Conservation (phyloP, 305 asterid species). For the Stenogyne calaminthoides region DNA sequence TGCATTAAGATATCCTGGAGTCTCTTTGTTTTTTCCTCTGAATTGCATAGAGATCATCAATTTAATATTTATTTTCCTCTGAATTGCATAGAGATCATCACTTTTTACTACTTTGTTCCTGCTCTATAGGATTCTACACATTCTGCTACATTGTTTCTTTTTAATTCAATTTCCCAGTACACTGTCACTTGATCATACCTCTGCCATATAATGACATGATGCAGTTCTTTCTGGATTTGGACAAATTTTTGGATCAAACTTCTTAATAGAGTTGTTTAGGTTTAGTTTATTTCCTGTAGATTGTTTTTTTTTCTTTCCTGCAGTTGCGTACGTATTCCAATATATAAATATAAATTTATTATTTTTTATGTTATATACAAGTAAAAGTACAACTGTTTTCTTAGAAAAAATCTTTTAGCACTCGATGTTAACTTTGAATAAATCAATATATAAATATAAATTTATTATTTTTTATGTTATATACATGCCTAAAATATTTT, state of each 20-base stretch:
- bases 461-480: no score
- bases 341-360: no score
- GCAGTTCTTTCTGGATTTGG: conserved; percentile 13
- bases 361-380: no score
- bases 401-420: no score
- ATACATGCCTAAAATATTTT: no score
- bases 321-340: no score
- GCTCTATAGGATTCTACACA: neutral
- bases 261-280: neutral
- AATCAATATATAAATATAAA: no score
- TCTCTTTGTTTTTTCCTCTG: conserved; percentile 18
- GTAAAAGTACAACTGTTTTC: no score
- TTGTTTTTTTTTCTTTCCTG: no score
- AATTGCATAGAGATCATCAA: neutral
- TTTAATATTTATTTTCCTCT: conserved; percentile 3
- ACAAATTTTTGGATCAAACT: neutral
- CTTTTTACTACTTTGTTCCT: conserved; percentile 10
- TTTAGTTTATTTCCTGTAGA: neutral
- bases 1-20: conserved; percentile 6
- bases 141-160: neutral
- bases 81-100: conserved; percentile 5
- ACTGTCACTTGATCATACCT: neutral
- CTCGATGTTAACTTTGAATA: no score
- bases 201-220: conserved; percentile 5
- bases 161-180: neutral